Percentiles rank a stretch among this genome's conserved stretches.
phyloP scores from a whole-genome alignment of 192 early-diverging fungal species.

The Paraglomus brasilianum region DNA sequence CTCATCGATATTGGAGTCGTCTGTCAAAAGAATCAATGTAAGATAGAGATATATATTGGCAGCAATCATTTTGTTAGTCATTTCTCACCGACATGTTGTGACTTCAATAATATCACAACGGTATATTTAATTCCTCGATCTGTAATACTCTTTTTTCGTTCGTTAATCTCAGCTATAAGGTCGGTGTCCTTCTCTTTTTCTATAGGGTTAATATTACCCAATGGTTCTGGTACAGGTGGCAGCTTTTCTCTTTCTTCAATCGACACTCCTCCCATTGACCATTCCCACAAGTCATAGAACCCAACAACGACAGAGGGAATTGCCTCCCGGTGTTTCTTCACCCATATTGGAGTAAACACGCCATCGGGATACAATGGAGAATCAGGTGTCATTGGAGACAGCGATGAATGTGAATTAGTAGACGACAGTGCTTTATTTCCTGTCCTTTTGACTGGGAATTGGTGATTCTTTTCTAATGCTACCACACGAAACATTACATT shows the following conservation, averaged over 20 bases:
- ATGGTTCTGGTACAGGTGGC: conserved; percentile 37
- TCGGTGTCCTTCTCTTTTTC: conserved; percentile 64
- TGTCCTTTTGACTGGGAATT: conserved; percentile 37
- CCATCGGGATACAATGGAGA: conserved; percentile 86
- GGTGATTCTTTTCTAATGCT: conserved; percentile 37
- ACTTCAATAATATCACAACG: conserved; percentile 63
- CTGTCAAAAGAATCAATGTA: conserved; percentile 36
- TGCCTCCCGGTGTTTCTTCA: conserved; percentile 60
- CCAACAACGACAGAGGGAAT: conserved; percentile 67
- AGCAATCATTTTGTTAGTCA: too few species aligned
- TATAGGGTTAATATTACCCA: conserved; percentile 47
- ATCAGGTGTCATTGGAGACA: conserved; percentile 65
- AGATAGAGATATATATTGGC: not conserved
- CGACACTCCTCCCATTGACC: conserved; percentile 27
- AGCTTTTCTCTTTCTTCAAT: conserved; percentile 15
- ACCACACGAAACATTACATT: conserved; percentile 29
- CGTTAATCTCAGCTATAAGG: conserved; percentile 65
- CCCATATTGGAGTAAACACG: conserved; percentile 71
- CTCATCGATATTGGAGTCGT: conserved; percentile 67
- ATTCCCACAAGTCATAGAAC: conserved; percentile 68
- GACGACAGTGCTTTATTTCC: conserved; percentile 24
- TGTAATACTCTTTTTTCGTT: conserved; percentile 59
- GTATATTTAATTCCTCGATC: conserved; percentile 74
- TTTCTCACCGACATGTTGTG: conserved; percentile 51
- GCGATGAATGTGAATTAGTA: conserved; percentile 45